Evolutionary conservation across 78 protist genomes (phyloP), one percentile per base, ranked within the genome.

Genomic region (Pigoraptor vietnamica): DNA sequence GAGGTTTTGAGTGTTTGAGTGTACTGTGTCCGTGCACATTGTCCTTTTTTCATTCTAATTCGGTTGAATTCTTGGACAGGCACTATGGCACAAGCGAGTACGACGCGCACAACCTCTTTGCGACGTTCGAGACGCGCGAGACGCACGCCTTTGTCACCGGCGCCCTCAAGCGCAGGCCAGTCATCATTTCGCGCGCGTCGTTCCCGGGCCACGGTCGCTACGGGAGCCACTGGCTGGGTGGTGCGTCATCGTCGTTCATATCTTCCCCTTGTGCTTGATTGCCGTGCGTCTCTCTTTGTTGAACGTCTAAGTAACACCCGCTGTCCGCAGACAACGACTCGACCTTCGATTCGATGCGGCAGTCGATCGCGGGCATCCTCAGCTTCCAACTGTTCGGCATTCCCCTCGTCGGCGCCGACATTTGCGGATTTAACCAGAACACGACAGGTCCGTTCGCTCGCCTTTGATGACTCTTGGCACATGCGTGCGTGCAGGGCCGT

Each of bases 331-430:
- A 94, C 56, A 97, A 96, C 86, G 21, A 91, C 9, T 34, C 94
- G 35, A 89, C 93, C 1, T 97, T 35, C 83, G 14, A 39, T 0
- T 93, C 91, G 25, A 21, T 97, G 90, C 82, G 84, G 88, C 37
- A 48, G 29, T 94, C 97, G 9, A 96, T 97, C 87, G 92, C 96
- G 37, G 98, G 96, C 87, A 91, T 96, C 29, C n/a, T 97, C 1
- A 83, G 93, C 38, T 94, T 96, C 93, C 92, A 96, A 32, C 83
- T 96, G 92, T 97, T 90, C 88, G 96, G 96, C 67, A 91, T 97
- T 0, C 98, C 98, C 29, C 29, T 95, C 35, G 96, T 96, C 67
- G 98, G 98, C 19, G 98, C 98, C 0, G 98, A 97, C 89, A 96
- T 97, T 23, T 95, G 98, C 83, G 98, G 98, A 82, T 97, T 97